These are phyloP conservation scores for Croton laevigatus DNA, from an alignment of 441 rosid genomes.

Conservation along the genomic window DNA sequence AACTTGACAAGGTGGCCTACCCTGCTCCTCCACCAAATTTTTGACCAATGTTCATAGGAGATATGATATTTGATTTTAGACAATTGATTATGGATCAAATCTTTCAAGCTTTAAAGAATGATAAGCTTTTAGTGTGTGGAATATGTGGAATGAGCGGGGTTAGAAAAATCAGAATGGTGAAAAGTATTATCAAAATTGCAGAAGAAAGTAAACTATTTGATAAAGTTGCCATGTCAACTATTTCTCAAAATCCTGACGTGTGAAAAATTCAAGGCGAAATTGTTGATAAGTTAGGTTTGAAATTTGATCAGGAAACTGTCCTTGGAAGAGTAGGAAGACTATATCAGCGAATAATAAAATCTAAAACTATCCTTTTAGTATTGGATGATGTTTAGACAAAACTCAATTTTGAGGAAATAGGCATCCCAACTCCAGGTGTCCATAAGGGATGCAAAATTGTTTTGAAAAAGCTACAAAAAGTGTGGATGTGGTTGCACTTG, in stretches of 20 bases:
- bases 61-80: neutral
- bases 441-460: neutral
- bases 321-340: neutral
- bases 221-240: neutral
- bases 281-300: neutral
- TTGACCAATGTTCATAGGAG: neutral
- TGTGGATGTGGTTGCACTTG: no score
- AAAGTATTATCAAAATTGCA: neutral
- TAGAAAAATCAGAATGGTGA: neutral
- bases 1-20: neutral
- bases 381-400: conserved; percentile 4
- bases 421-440: neutral
- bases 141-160: neutral
- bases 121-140: neutral
- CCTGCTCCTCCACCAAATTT: neutral
- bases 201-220: neutral
- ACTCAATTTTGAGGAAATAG: neutral
- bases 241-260: neutral
- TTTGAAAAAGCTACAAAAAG: no score
- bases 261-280: neutral
- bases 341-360: no score
- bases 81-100: neutral
- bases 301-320: neutral
- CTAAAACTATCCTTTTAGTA: neutral
- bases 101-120: neutral